Evolutionary conservation across 2,329 filamentous ascomycete species (phyloP), one percentile per base, ranked within the genome.

Genomic region (Trichoderma atroviride): DNA sequence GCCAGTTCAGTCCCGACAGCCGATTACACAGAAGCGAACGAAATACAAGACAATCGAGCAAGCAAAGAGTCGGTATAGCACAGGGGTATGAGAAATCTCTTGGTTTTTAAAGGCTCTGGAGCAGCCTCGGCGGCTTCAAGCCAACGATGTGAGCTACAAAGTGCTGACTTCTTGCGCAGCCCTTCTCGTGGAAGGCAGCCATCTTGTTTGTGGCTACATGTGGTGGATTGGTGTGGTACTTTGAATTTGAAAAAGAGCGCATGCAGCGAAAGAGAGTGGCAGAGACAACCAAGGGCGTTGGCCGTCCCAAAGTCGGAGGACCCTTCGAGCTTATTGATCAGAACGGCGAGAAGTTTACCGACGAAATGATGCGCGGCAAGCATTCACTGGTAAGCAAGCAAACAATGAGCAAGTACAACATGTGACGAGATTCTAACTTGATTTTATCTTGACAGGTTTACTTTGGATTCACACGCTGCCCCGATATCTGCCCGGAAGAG

Each of bases 401-500:
- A 10, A 6, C 16, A 50, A 6, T n/a, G n/a, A 24, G 47, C n/a
- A 29, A 1, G 33, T 13, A 43, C n/a, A 7, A n/a, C 27, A n/a
- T 47, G 14, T 4, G 37, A n/a, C 27, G 55, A 3, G 19, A 24
- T 10, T 40, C 70, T 75, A 69, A 74, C 68, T 53, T 14, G 43
- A 11, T 3, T 16, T 7, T 9, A 2, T 67, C n/a, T 40, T 4
- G 1, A 73, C 52, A 96, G 93, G 89, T 98, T 47, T 99, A 99
- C 83, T 99, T 99, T 79, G 96, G 96, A 76, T 99, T 99, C 86
- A 95, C 93, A 10, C 94, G 97, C 81, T 99, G 96, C 79, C 96
- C 96, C 29, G 96, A 99, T 79, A 99, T 99, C 79, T 99, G 96
- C 84, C 96, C 96, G 40, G 96, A 99, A 78, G 96, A 99, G 82